These are phyloP conservation scores for Platanus orientalis DNA, from an alignment of 164 flowering plant species.

Conservation along the genomic window DNA sequence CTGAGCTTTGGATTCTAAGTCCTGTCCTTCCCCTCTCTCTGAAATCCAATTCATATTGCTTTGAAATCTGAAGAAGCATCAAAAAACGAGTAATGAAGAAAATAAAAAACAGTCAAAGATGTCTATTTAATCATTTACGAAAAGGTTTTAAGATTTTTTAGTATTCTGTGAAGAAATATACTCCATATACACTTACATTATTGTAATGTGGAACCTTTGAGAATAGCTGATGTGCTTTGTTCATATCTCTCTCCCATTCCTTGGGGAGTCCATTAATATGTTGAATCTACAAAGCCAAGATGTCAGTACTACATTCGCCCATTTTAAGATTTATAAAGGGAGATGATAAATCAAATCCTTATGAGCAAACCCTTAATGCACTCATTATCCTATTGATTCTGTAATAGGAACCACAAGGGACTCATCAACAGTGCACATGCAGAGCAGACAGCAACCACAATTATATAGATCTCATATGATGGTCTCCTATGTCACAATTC, in stretches of 20 bases:
- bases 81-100: not conserved
- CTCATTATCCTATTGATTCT: not conserved
- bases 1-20: slow-evolving; percentile 65
- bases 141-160: not conserved
- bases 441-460: not conserved
- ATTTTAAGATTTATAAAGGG: not conserved
- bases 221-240: slow-evolving; percentile 59
- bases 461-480: not conserved
- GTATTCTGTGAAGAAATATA: not conserved
- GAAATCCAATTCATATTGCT: slow-evolving; percentile 75
- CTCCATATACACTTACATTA: slow-evolving; percentile 51
- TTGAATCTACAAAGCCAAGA: slow-evolving; percentile 38
- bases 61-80: slow-evolving; percentile 38
- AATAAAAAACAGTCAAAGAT: not conserved
- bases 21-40: slow-evolving; percentile 77
- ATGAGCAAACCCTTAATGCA: not conserved
- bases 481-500: no score
- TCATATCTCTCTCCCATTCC: slow-evolving; percentile 56
- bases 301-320: not conserved
- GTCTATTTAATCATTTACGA: no score
- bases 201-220: slow-evolving; percentile 76
- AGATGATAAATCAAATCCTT: not conserved
- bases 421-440: not conserved
- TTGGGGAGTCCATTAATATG: slow-evolving; percentile 58
- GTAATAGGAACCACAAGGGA: not conserved